Evolutionary conservation across 148 eudicot species (phyloP), one percentile per base, ranked within the genome.

Genomic region (Pouteria glomerata): DNA sequence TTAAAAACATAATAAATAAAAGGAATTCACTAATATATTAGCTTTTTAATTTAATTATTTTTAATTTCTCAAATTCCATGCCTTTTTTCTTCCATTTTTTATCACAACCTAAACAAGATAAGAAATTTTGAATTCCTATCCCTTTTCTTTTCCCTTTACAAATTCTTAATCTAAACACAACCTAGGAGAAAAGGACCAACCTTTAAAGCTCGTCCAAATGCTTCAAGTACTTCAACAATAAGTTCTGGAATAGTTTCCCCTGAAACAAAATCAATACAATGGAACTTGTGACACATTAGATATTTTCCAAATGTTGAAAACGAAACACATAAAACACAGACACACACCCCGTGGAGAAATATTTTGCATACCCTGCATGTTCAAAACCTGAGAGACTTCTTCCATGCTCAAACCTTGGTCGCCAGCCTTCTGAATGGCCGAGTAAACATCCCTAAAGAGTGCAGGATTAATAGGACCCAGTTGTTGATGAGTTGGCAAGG

Each of bases 391-490:
- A 59, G 88, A 78, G 76, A 91, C 64, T 70, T 86, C 90, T 74
- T 75, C 82, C 81, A 91, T 85, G 85, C 80, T 84, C 83, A 95
- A 73, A 52, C 97, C 97, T 81, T 95, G 93, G 78, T 95, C 98
- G 77, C 97, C 97, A 74, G 97, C 85, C 71, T 89, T 86, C 75
- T 88, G 93, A 73, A 91, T 84, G 57, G 79, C 88, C 35, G 70
- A 80, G 78, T 82, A 81, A 29, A 81, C 78, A 73, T 77, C 81
- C 78, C 70, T 83, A 63, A 95, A 80, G 37, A 89, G 75, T 61
- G 86, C 82, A 14, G 96, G 85, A 71, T 65, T 24, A 57, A 89
- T 65, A 67, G 57, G 63, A 57, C 57, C 66, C 51, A 58, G 35
- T 66, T 68, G 80, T 76, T 78, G 66, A 66, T 69, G 68, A 75